Base-by-base conservation (phyloP, 2,329 filamentous ascomycete genomes). In the Magnaporthiopsis incrustans region DNA sequence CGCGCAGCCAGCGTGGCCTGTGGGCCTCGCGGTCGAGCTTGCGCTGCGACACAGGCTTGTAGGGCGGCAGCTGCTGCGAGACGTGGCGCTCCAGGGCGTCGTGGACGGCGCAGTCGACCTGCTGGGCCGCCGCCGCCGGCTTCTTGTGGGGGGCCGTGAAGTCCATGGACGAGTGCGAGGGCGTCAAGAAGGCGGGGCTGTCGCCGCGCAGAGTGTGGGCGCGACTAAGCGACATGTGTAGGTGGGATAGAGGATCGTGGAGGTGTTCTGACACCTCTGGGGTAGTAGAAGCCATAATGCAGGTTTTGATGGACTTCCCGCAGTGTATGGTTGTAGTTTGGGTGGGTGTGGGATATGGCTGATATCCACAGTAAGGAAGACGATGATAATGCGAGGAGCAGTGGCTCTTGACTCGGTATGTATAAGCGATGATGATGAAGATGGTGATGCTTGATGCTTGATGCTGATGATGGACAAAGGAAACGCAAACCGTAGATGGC, bases 1-100 rank as follows among this genome's bases (percentile, higher is more conserved):
- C 82, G 62, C 83, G 74, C 53, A 85, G 72, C 77, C 80, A 81
- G 65, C 81, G 74, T 14, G 83, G 83, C 61, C 83, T 76, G 3
- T 73, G 65, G 66, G 81, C 77, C 71, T 86, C 83, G 66, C 84
- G 84, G 68, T 82, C 75, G 62, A 86, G 78, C 67, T 79, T 82
- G 22, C 80, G 76, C 68, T 85, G 78, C 4, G 81, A 81, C 11
- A 86, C 78, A 12, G 81, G 78, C 66, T 79, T 80, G 4, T 78
- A 67, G 27, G 77, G 70, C 12, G 84, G 78, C 25, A 85, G 81
- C 70, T 82, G 76, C 26, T 82, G 75, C 10, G 76, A 74, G 60
- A 79, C 73, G 69, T 85, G 82, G 60, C 76, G 73, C 69, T 83
- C 76, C 15, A 84, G 71, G 4, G 79, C 82, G 64, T 85, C 82